phyloP scores from a whole-genome alignment of 768 basidiomycete species.

The Asterophora lycoperdoides region DNA sequence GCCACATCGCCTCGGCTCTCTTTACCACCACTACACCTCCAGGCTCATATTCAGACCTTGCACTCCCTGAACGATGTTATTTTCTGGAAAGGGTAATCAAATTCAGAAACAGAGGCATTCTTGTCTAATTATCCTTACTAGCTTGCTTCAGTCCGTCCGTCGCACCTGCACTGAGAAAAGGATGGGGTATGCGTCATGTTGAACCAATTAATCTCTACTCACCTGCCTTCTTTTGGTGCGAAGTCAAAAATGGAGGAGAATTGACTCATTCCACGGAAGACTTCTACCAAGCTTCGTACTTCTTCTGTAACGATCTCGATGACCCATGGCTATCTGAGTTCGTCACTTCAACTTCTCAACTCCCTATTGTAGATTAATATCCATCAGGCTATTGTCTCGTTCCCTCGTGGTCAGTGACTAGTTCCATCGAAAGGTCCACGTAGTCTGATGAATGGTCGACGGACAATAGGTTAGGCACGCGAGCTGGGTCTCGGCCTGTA shows the following conservation, averaged over 20 bases:
- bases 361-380: not conserved
- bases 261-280: slow-evolving; percentile 30
- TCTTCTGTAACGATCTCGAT: slow-evolving; percentile 33
- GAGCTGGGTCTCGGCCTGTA: slow-evolving; percentile 32
- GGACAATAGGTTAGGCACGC: slow-evolving; percentile 32
- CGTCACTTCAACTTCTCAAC: slow-evolving; percentile 1
- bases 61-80: slow-evolving; percentile 11
- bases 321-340: slow-evolving; percentile 37
- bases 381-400: slow-evolving; percentile 24
- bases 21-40: not conserved
- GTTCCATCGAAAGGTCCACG: not conserved
- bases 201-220: not conserved
- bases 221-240: not conserved
- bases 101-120: no score
- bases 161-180: slow-evolving; percentile 19
- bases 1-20: slow-evolving; percentile 2
- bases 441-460: not conserved
- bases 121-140: no score
- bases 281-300: slow-evolving; percentile 30
- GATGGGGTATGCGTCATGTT: slow-evolving; percentile 29
- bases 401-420: slow-evolving; percentile 26
- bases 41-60: no score
- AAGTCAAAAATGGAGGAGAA: slow-evolving; percentile 34
- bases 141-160: slow-evolving; percentile 40
- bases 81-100: slow-evolving; percentile 18